A percentile compares a stretch with the other conserved stretches of the same genome.
Conservation (phyloP, 805 yeast genomes). For the Metschnikowia amazonensis region DNA sequence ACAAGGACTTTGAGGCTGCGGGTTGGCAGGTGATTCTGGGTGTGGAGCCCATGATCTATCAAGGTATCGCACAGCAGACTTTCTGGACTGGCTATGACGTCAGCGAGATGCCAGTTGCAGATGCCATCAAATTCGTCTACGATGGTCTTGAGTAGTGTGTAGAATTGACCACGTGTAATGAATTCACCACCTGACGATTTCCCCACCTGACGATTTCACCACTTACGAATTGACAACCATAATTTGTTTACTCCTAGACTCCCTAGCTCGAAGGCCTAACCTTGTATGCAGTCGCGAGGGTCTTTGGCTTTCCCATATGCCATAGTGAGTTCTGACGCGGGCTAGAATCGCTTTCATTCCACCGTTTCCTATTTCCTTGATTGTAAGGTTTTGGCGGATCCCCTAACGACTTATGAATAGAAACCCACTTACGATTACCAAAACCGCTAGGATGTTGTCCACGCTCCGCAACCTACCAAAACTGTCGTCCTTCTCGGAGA, state of each 20-base stretch:
- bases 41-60: constrained; percentile 30
- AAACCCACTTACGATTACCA: too few relatives aligned
- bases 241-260: too few relatives aligned
- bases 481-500: constrained; percentile 25
- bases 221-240: too few relatives aligned
- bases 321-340: too few relatives aligned
- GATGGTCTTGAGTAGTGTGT: not conserved
- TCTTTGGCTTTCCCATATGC: too few relatives aligned
- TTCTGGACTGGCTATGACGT: constrained; percentile 29
- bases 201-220: too few relatives aligned
- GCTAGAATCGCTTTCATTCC: not conserved
- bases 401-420: not conserved
- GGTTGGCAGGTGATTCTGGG: constrained; percentile 32
- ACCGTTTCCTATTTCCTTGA: not conserved
- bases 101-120: constrained; percentile 24
- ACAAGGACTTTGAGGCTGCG: constrained; percentile 20
- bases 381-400: not conserved
- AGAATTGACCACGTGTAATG: too few relatives aligned
- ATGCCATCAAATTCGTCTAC: constrained; percentile 21
- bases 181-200: too few relatives aligned
- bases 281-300: not conserved
- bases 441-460: constrained; percentile 13
- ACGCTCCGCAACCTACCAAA: constrained; percentile 29
- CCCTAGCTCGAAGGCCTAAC: too few relatives aligned
- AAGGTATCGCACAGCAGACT: constrained; percentile 29